phyloP scores from a whole-genome alignment of 2,329 filamentous ascomycete genomes.

The Zelopaecilomyces penicillatus region DNA sequence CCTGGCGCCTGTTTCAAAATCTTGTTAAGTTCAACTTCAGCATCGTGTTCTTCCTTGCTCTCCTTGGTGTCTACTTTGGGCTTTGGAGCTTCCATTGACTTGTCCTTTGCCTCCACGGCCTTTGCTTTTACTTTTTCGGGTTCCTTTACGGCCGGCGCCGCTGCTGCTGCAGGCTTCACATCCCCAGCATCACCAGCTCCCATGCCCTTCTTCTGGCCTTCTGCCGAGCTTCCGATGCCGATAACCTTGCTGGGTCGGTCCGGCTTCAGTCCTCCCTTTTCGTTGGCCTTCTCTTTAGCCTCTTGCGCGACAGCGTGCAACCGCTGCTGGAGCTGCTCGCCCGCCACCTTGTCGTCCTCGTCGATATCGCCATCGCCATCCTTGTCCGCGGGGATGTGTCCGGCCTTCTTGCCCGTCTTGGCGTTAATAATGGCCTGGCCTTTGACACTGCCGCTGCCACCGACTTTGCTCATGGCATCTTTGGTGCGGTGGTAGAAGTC shows the following conservation, averaged over 20 bases:
- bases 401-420: slow-evolving; percentile 28
- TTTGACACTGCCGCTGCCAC: slow-evolving; percentile 22
- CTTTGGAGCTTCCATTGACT: slow-evolving; percentile 27
- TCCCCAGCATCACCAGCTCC: slow-evolving; percentile 15
- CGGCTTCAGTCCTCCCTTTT: slow-evolving; percentile 54
- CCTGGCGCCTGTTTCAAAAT: slow-evolving; percentile 81
- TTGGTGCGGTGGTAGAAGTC: slow-evolving; percentile 56
- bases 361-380: slow-evolving; percentile 48
- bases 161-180: slow-evolving; percentile 1
- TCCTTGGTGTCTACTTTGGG: slow-evolving; percentile 34
- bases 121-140: slow-evolving; percentile 46
- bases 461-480: slow-evolving; percentile 40
- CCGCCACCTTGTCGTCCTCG: slow-evolving; percentile 46
- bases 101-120: slow-evolving; percentile 52
- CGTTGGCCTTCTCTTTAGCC: slow-evolving; percentile 60
- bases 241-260: slow-evolving; percentile 50
- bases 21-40: slow-evolving; percentile 62
- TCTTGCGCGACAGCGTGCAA: slow-evolving; percentile 61
- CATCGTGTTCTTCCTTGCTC: slow-evolving; percentile 52
- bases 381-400: slow-evolving; percentile 36
- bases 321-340: slow-evolving; percentile 46
- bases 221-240: slow-evolving; percentile 50
- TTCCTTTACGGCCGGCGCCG: slow-evolving; percentile 24
- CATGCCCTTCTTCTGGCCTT: slow-evolving; percentile 35
- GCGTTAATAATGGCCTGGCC: slow-evolving; percentile 33